Evolutionary conservation across 371 early-diverging fungal species (phyloP).

Genomic region (Zychaea mexicana): DNA sequence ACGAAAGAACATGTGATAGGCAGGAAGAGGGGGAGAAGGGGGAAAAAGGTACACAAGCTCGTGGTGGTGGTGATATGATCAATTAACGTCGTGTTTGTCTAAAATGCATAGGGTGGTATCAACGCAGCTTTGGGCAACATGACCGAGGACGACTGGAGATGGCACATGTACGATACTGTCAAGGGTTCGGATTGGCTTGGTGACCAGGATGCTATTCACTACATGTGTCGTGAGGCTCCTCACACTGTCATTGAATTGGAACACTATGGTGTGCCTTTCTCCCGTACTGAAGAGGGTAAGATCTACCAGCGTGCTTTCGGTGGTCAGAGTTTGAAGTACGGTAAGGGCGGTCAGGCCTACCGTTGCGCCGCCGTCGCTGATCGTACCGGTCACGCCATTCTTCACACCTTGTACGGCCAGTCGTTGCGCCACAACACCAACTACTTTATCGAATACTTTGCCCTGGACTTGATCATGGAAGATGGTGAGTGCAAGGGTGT

Average conservation of each 20-base stretch:
- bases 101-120: conserved; percentile 85
- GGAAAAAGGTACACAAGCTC: neutral
- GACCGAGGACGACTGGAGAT: conserved; percentile 99
- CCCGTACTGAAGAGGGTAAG: conserved; percentile 94
- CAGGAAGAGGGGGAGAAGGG: neutral
- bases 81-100: neutral
- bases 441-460: conserved; percentile 98
- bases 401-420: conserved; percentile 97
- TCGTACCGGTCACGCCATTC: conserved; percentile 97
- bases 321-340: conserved; percentile 93
- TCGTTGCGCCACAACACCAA: conserved; percentile 94
- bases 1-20: neutral
- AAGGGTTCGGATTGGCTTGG: conserved; percentile 98
- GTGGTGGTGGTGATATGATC: neutral
- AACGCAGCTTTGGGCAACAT: conserved; percentile 99
- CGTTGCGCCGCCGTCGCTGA: conserved; percentile 98
- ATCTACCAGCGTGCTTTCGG: conserved; percentile 99
- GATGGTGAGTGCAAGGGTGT: conserved; percentile 97
- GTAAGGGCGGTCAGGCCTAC: conserved; percentile 97
- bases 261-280: conserved; percentile 98
- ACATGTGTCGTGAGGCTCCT: conserved; percentile 98
- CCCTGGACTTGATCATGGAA: conserved; percentile 97
- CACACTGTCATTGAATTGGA: conserved; percentile 95
- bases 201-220: conserved; percentile 99
- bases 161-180: conserved; percentile 99